Base-by-base conservation (phyloP, 2,329 filamentous ascomycete genomes). In the Ophiocordyceps camponoti-floridani region DNA sequence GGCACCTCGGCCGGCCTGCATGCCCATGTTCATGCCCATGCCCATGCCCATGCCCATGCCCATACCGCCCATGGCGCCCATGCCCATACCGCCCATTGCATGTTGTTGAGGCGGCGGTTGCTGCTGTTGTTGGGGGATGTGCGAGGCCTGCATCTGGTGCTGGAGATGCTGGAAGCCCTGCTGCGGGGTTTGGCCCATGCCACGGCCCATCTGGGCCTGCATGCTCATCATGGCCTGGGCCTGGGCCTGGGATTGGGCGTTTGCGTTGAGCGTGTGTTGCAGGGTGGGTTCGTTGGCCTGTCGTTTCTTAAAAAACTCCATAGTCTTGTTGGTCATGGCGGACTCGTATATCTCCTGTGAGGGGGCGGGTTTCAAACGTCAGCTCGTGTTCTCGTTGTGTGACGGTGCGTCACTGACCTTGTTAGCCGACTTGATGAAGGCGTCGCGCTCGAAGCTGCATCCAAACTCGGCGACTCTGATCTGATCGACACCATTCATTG, bases 141-240 rank as follows among this genome's bases (percentile, higher is more conserved):
- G 68, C 1, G 69, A 66, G 4, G 66, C 59, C 51, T 77, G 74
- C 70, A 76, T 75, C 45, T 67, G 70, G 45, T 75, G 73, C 47
- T 75, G 73, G 33, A 77, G 63, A 42, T 72, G 68, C 48, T 73
- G 73, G 47, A 79, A 77, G 1, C 65, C 67, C 51, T 68, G 72
- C 47, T 72, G 74, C 2, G 62, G 58, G 7, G 62, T 64, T 51
- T 70, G 71, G 1, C 63, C 64, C 58, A 72, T 67, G 12, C 65
- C 65, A 33, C 73, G 66, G 37, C 65, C 64, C 62, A 75, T 69
- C 49, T 72, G 66, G 12, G 62, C 64, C 47, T 70, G 69, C 62
- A 74, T 67, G 47, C 65, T 72, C 63, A 75, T 67, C 62, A 75
- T 63, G 45, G 70, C 61, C 47, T 69, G 65, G 1, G 62, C 62